Evolutionary conservation across 2,329 filamentous ascomycete genomes (phyloP).

Genomic region (Phyllosticta citriasiana): DNA sequence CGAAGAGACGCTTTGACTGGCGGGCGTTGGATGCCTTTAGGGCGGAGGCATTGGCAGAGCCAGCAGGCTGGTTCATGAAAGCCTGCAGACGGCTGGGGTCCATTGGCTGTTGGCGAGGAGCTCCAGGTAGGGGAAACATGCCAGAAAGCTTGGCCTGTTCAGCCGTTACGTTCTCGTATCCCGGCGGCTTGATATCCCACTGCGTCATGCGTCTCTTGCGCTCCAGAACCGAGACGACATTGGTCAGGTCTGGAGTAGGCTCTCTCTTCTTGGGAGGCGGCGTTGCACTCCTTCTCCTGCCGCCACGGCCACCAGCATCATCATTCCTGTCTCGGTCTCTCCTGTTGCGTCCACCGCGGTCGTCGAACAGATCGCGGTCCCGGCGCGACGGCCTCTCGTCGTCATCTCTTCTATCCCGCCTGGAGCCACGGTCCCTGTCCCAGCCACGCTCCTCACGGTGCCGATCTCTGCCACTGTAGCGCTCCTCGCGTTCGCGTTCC

Average conservation of each 20-base stretch:
- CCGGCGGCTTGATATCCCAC: slow-evolving; percentile 98
- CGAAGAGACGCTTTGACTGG: slow-evolving; percentile 84
- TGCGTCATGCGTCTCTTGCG: slow-evolving; percentile 90
- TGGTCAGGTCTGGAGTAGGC: slow-evolving; percentile 87
- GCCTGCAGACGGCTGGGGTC: slow-evolving; percentile 89
- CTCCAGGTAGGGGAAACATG: slow-evolving; percentile 97
- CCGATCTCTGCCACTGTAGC: slow-evolving; percentile 64
- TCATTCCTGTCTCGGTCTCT: slow-evolving; percentile 28
- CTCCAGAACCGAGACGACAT: slow-evolving; percentile 70
- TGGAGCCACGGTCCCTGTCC: slow-evolving; percentile 53
- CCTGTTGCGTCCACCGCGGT: slow-evolving; percentile 38
- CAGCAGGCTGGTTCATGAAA: slow-evolving; percentile 84
- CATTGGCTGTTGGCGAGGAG: slow-evolving; percentile 89
- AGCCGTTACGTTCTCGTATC: slow-evolving; percentile 95
- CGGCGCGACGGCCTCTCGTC: slow-evolving; percentile 31
- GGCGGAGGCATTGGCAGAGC: slow-evolving; percentile 59
- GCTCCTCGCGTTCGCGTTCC: slow-evolving; percentile 86
- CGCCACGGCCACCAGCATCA: slow-evolving; percentile 41
- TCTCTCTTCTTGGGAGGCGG: slow-evolving; percentile 82
- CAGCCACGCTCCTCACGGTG: slow-evolving; percentile 37
- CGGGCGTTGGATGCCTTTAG: slow-evolving; percentile 89
- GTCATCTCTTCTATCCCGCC: slow-evolving; percentile 20
- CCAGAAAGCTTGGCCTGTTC: slow-evolving; percentile 97
- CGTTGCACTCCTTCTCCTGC: slow-evolving; percentile 63
- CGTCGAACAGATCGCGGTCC: slow-evolving; percentile 53